phyloP scores from a whole-genome alignment of 768 basidiomycete genomes.

The Boletus pseudopeckii region DNA sequence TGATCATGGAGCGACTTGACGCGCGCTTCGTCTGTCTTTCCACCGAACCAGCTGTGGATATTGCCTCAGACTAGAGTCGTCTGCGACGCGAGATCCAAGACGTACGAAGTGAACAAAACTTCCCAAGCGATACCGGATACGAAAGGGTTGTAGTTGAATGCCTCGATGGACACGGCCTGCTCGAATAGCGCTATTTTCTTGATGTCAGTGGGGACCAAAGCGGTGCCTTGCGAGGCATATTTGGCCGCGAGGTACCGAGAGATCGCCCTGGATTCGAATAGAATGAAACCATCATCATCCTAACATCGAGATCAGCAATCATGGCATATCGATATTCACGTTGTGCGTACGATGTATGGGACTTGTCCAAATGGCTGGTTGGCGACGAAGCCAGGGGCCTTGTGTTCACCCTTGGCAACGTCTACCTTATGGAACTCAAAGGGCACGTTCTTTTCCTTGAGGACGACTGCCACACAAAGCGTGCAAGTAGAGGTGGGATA shows the following conservation, averaged over 20 bases:
- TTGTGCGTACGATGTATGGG: slow-evolving; percentile 29
- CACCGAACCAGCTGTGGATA: slow-evolving; percentile 15
- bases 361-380: slow-evolving; percentile 58
- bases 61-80: not conserved
- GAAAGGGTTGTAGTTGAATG: slow-evolving; percentile 46
- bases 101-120: slow-evolving; percentile 46
- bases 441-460: slow-evolving; percentile 54
- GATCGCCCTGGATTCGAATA: slow-evolving; percentile 44
- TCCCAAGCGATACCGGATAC: slow-evolving; percentile 43
- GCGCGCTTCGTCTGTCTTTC: slow-evolving; percentile 30
- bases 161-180: slow-evolving; percentile 50
- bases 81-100: not conserved
- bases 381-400: slow-evolving; percentile 40
- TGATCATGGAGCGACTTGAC: slow-evolving; percentile 24
- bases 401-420: slow-evolving; percentile 42
- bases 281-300: slow-evolving; percentile 41
- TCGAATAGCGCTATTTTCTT: slow-evolving; percentile 44
- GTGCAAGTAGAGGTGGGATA: slow-evolving; percentile 42
- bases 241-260: slow-evolving; percentile 39
- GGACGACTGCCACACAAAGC: slow-evolving; percentile 44
- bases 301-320: not conserved
- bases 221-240: slow-evolving; percentile 34
- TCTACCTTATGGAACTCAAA: slow-evolving; percentile 47
- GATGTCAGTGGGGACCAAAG: slow-evolving; percentile 36
- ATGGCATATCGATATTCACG: not conserved